Percentiles rank a stretch among this genome's conserved stretches.
phyloP scores from a whole-genome alignment of 495 filamentous ascomycete genomes.

The Chaetomium tenue region DNA sequence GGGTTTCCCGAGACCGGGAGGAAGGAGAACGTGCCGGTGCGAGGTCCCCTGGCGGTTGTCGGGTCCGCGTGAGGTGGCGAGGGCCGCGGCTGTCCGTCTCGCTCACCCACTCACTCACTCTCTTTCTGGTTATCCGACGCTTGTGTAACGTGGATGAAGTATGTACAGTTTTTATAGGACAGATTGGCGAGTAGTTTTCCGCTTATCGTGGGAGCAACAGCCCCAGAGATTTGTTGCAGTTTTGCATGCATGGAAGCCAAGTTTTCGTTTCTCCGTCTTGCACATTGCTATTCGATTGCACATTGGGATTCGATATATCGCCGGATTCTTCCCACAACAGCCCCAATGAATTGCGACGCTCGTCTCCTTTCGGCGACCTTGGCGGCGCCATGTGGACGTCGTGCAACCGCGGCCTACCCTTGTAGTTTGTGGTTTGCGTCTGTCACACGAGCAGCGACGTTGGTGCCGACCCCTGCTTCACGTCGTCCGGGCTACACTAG shows the following conservation, averaged over 20 bases:
- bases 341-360: not conserved
- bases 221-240: not conserved
- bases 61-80: slow-evolving; percentile 11
- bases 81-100: too few relatives aligned
- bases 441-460: slow-evolving; percentile 4
- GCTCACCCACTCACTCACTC: too few relatives aligned
- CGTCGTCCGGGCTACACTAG: not conserved
- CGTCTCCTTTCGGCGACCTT: not conserved
- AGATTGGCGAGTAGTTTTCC: not conserved
- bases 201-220: not conserved
- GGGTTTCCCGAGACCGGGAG: slow-evolving; percentile 51
- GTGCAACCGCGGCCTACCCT: slow-evolving; percentile 4
- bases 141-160: too few relatives aligned
- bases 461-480: not conserved
- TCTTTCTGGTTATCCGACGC: too few relatives aligned
- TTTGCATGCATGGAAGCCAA: not conserved
- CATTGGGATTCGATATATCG: not conserved
- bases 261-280: not conserved
- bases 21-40: slow-evolving; percentile 58
- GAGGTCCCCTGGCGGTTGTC: slow-evolving; percentile 38
- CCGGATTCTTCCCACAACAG: not conserved
- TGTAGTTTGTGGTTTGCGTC: not conserved
- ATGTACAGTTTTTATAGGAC: too few relatives aligned
- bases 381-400: not conserved
- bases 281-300: slow-evolving; percentile 1